A percentile compares a stretch with the other conserved stretches of the same genome.
Evolutionary conservation across 2,329 filamentous ascomycete species (phyloP).

Genomic region (Eutypa lata): DNA sequence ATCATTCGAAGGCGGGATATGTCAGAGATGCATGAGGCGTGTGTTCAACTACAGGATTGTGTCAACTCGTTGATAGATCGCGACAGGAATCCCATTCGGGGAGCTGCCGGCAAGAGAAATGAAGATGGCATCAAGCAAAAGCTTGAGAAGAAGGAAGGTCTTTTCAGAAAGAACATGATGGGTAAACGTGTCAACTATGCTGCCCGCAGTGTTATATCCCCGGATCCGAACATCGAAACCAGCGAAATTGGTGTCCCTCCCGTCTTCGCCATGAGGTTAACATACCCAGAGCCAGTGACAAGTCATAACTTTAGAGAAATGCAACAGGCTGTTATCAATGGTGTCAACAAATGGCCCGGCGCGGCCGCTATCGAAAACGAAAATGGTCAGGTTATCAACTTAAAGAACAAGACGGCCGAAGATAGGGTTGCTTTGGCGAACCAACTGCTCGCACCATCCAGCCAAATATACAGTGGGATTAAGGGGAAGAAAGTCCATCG

Average conservation of each 20-base stretch:
- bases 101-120: constrained; percentile 71
- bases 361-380: constrained; percentile 95
- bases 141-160: constrained; percentile 96
- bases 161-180: constrained; percentile 99
- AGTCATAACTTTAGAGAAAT: constrained; percentile 96
- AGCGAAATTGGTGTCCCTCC: constrained; percentile 98
- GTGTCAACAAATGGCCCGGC: constrained; percentile 88
- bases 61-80: constrained; percentile 93
- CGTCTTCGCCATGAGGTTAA: constrained; percentile 95
- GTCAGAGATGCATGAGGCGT: constrained; percentile 75
- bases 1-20: constrained; percentile 58
- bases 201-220: constrained; percentile 94
- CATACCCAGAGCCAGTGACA: constrained; percentile 95
- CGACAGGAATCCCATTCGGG: constrained; percentile 79
- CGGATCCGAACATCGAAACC: constrained; percentile 97
- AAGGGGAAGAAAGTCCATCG: constrained; percentile 95
- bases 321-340: constrained; percentile 94
- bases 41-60: constrained; percentile 78
- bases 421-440: constrained; percentile 89
- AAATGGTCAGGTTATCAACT: constrained; percentile 83
- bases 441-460: constrained; percentile 83
- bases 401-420: constrained; percentile 82
- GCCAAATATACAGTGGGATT: constrained; percentile 67
- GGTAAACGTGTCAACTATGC: constrained; percentile 99
- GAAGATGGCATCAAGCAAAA: constrained; percentile 97